phyloP scores from a whole-genome alignment of 495 filamentous ascomycete genomes.

The Lophiostoma macrostomum region DNA sequence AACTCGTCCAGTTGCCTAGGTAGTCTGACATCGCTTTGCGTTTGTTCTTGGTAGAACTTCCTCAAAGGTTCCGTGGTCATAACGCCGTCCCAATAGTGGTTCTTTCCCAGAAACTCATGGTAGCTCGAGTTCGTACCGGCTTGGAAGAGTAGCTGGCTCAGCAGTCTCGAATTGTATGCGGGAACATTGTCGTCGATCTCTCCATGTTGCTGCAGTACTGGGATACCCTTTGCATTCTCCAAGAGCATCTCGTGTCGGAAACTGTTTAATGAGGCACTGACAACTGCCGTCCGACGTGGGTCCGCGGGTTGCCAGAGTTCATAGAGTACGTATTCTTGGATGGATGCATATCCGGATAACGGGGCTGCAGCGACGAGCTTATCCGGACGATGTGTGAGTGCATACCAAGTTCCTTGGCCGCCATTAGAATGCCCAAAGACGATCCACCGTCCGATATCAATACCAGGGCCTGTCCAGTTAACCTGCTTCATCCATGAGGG shows the following conservation, averaged over 20 bases:
- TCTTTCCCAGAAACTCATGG: constrained; percentile 48
- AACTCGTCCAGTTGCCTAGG: constrained; percentile 39
- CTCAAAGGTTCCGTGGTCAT: constrained; percentile 42
- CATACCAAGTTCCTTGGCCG: constrained; percentile 58
- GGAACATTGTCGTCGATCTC: constrained; percentile 59
- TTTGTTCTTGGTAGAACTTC: constrained; percentile 45
- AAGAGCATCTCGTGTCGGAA: constrained; percentile 56
- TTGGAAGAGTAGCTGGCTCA: constrained; percentile 48
- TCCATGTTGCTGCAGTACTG: constrained; percentile 57
- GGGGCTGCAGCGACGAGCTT: constrained; percentile 56
- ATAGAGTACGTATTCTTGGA: constrained; percentile 63
- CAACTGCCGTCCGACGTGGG: constrained; percentile 45
- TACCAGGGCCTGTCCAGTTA: constrained; percentile 48
- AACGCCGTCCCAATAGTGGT: constrained; percentile 54
- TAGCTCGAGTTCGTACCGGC: constrained; percentile 46
- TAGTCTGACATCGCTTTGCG: constrained; percentile 14
- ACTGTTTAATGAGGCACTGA: constrained; percentile 48
- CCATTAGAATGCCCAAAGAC: constrained; percentile 60
- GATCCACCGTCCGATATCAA: constrained; percentile 51
- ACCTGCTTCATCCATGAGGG: constrained; percentile 50
- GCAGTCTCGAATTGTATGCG: constrained; percentile 54
- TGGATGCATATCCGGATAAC: constrained; percentile 58
- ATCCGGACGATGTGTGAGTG: constrained; percentile 56
- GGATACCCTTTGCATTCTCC: constrained; percentile 52
- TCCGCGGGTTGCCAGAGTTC: constrained; percentile 54